A percentile compares a stretch with the other conserved stretches of the same genome.
phyloP scores from a whole-genome alignment of 1,284 basidiomycete species.

The Heliocybe sulcata region DNA sequence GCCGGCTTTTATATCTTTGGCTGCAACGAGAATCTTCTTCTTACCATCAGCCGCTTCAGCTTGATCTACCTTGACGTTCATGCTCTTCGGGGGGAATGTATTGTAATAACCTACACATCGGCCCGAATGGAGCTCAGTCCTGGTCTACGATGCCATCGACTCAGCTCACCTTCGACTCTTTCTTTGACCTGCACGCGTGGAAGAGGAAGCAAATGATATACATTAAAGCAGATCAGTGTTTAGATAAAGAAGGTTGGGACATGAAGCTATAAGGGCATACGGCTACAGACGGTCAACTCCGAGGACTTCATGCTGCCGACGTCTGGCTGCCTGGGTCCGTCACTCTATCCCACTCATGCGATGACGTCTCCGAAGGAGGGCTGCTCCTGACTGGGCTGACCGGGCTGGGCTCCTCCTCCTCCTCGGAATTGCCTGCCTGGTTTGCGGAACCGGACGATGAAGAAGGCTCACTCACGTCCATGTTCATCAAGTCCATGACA shows the following conservation, averaged over 20 bases:
- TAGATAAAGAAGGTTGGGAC: constrained; percentile 14
- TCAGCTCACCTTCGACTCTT: constrained; percentile 69
- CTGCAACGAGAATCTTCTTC: constrained; percentile 56
- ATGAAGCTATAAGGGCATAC: constrained; percentile 6
- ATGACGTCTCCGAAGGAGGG: constrained; percentile 75
- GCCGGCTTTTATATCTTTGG: constrained; percentile 59
- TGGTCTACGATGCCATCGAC: constrained; percentile 14
- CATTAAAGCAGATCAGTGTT: constrained; percentile 52
- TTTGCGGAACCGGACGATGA: constrained; percentile 28
- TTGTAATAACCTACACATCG: constrained; percentile 60
- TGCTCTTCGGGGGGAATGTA: constrained; percentile 60
- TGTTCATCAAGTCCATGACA: constrained; percentile 82
- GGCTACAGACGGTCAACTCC: constrained; percentile 18
- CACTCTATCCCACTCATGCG: constrained; percentile 81
- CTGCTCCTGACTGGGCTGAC: constrained; percentile 51
- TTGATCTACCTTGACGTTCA: constrained; percentile 56
- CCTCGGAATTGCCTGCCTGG: constrained; percentile 24
- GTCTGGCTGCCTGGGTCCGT: constrained; percentile 60
- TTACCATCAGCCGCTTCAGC: constrained; percentile 28
- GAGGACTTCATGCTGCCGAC: constrained; percentile 26
- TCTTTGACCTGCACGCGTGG: constrained; percentile 43
- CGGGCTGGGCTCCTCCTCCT: constrained; percentile 45
- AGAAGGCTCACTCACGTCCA: constrained; percentile 73
- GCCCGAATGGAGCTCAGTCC: constrained; percentile 12
- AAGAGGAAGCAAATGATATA: constrained; percentile 29